Percentiles rank a stretch among this genome's conserved stretches.
Conservation (phyloP, 2,329 filamentous ascomycete species). For the Orbilia ellipsospora region DNA sequence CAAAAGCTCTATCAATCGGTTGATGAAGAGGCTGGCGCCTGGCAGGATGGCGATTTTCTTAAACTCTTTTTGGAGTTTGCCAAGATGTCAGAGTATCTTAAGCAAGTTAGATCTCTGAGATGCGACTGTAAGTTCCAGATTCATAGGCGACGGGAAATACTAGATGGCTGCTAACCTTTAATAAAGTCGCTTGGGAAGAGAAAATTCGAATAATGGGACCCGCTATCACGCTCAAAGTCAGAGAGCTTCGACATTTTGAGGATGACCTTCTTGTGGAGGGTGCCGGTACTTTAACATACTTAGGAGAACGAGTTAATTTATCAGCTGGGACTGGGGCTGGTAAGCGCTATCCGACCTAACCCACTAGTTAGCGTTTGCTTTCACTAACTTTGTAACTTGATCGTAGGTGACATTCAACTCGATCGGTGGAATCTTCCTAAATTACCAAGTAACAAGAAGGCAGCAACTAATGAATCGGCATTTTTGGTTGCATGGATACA, state of each 20-base stretch:
- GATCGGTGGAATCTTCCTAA: slow-evolving; percentile 52
- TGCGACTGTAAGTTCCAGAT: slow-evolving; percentile 42
- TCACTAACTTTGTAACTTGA: no score
- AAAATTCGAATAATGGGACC: slow-evolving; percentile 47
- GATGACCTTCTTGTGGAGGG: slow-evolving; percentile 36
- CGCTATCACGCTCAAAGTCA: slow-evolving; percentile 44
- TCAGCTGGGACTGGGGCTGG: slow-evolving; percentile 22
- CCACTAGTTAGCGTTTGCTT: no score
- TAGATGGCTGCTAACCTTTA: no score
- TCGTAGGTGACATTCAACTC: slow-evolving; percentile 37
- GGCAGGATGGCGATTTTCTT: slow-evolving; percentile 51
- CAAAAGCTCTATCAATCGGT: slow-evolving; percentile 44
- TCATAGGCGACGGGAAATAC: no score
- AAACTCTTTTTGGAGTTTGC: slow-evolving; percentile 46
- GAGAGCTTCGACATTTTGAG: slow-evolving; percentile 47
- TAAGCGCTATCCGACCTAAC: no score
- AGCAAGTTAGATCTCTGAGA: slow-evolving; percentile 33
- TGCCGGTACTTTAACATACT: slow-evolving; percentile 38
- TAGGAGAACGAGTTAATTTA: slow-evolving; percentile 44
- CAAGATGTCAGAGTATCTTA: slow-evolving; percentile 43
- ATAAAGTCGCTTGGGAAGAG: slow-evolving; percentile 50
- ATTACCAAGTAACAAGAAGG: slow-evolving; percentile 23
- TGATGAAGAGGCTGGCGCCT: slow-evolving; percentile 21
- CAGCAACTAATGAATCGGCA: slow-evolving; percentile 45
- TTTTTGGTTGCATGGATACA: slow-evolving; percentile 50